Base-by-base conservation (phyloP, 1,139 yeast species). In the Pichia sp. region DNA sequence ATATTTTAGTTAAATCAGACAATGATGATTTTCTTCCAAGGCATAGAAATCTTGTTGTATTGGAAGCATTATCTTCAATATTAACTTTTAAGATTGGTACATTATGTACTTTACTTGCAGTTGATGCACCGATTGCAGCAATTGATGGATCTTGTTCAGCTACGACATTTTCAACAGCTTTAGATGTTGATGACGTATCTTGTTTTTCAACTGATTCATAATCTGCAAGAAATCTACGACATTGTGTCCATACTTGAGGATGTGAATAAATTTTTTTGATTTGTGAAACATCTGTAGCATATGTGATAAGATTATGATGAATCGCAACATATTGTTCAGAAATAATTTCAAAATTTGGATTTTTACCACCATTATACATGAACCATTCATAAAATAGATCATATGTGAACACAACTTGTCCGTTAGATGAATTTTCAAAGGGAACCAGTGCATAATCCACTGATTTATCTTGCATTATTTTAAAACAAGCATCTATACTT, bases 211-310 rank as follows among this genome's bases (percentile, higher is more conserved):
- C 32, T 6, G 8, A 8, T 18, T 18, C 18, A 18, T 18, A 18
- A 18, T 18, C 18, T 18, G 18, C 18, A 18, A 85, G 62, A 63
- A 81, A 83, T 10, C 70, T 64, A 2, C 76, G 72, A 42, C 87
- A 83, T 63, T 92, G 98, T 4, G 97, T 95, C 98, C 98, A 92
- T 0, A 89, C 98, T 64, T 92, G 98, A 4, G 98, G 97, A 65
- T 92, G 98, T 3, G 96, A 85, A 67, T 86, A 86, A 30, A 92
- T 75, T 38, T 74, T 77, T 18, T 68, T 67, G 47, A 83, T 74
- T 25, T 75, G 64, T 1, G 68, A 60, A 1, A 81, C 58, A 34
- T 71, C 71, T 25, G 63, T 63, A 2, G 77, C 70, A 44, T 75
- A 71, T 1, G 83, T 71, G 47, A 89, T 72, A 46, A 90, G 69